Evolutionary conservation across 768 basidiomycete genomes (phyloP), one percentile per base, ranked within the genome.

Genomic region (Lentinula boryana): DNA sequence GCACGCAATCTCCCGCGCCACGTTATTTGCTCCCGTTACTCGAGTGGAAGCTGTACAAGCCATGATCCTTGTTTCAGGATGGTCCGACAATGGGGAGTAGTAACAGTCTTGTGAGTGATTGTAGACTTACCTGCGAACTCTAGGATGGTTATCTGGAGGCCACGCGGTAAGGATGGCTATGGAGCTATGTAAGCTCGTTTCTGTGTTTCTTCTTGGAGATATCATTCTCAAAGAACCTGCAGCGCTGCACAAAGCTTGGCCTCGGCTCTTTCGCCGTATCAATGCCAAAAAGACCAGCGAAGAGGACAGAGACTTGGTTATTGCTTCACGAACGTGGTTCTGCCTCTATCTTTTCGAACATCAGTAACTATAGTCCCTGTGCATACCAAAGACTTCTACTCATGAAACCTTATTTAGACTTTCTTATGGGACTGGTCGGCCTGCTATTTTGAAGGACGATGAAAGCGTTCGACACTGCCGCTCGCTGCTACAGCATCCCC

Each of bases 101-200:
- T 48, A 21, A 8, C 21, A 18, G 21, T 23, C 23, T 9, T 48
- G 9, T 12, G 4, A 18, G 46, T 43, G 46, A 23, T 48, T 23
- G 18, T 48, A 48, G 4, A 48, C 46, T 48, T 48, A 48, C 9
- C 7, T 23, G 46, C 46, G 18, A 21, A 18, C 46, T n/a, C 3
- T 48, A 48, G 93, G 93, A n/a, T 95, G 94, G 94, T 72, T 97
- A 38, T 93, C 89, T 65, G 91, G 93, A 9, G 94, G 92, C 9
- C 95, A 97, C 74, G 95, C 95, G n/a, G 93, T 97, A 8, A 84
- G 95, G 55, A 95, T 98, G 92, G 95, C 93, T 43, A 86, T 97
- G 80, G 95, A 98, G 69, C 78, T 95, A 56, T 93, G 92, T 91
- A 69, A 70, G 86, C 72, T 57, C 27, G 46, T 61, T 43, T 50